phyloP scores from a whole-genome alignment of 352 stramenopile species.

The Globisporangium irregulare region DNA sequence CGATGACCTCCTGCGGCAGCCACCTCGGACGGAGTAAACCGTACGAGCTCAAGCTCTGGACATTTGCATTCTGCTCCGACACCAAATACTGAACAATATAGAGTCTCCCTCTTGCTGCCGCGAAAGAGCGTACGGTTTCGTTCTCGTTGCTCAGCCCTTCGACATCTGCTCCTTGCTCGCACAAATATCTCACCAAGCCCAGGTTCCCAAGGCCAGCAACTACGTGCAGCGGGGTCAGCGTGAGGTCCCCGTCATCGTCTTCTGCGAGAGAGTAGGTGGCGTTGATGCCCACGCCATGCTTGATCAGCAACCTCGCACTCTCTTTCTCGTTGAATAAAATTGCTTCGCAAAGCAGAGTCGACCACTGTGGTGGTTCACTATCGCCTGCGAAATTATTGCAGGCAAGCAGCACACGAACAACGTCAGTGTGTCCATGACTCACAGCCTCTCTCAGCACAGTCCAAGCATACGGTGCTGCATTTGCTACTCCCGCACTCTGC shows the following conservation, averaged over 20 bases:
- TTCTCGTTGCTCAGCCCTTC: neutral
- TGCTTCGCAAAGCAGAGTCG: neutral
- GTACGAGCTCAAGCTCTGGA: neutral
- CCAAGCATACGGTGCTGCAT: neutral
- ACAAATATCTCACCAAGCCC: neutral
- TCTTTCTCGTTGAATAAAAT: neutral
- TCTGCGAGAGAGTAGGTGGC: neutral
- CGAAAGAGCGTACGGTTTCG: neutral
- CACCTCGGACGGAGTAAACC: neutral
- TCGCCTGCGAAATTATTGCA: neutral
- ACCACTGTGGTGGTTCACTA: neutral
- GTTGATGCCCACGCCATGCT: neutral
- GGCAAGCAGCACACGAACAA: neutral
- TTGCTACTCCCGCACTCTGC: neutral
- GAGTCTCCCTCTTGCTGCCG: neutral
- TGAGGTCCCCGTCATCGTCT: neutral
- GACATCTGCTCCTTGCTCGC: neutral
- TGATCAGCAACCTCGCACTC: neutral
- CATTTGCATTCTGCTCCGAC: conserved; percentile 1
- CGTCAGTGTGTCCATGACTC: neutral
- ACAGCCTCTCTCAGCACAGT: neutral
- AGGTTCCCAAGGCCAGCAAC: neutral
- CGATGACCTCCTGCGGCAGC: neutral
- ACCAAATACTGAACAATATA: neutral
- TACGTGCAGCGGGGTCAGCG: neutral